Evolutionary conservation across 2,329 filamentous ascomycete genomes (phyloP).

Genomic region (Gaeumannomyces tritici): DNA sequence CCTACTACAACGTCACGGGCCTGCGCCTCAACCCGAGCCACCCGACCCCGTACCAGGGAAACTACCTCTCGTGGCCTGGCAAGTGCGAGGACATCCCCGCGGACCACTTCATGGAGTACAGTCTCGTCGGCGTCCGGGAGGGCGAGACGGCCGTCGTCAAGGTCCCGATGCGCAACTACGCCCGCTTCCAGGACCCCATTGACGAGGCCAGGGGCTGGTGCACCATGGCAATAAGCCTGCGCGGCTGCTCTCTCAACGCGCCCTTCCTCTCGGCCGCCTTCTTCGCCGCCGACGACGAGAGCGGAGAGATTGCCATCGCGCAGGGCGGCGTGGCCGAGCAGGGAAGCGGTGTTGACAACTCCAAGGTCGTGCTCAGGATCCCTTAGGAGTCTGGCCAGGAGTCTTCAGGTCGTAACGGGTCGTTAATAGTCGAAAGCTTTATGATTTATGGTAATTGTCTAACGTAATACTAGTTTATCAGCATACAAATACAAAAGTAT

Average conservation of each 20-base stretch:
- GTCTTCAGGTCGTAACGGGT: background rate
- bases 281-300: slow-evolving; percentile 5
- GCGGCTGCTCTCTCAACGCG: background rate
- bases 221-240: slow-evolving; percentile 1
- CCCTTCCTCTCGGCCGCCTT: background rate
- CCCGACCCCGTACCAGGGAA: background rate
- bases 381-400: background rate
- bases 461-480: background rate
- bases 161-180: background rate
- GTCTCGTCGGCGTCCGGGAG: background rate
- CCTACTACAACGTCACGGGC: slow-evolving; percentile 1
- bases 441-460: background rate
- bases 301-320: background rate
- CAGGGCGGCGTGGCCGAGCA: background rate
- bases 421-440: background rate
- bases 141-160: background rate
- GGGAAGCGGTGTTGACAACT: background rate
- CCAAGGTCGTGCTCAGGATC: background rate
- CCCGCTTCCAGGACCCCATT: background rate
- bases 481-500: too few relatives aligned
- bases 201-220: background rate
- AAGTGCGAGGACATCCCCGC: background rate
- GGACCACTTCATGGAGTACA: slow-evolving; percentile 1
- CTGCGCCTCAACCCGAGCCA: background rate
- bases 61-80: background rate